These are phyloP conservation scores for Trichomonas tenax DNA, from an alignment of 208 protist species.

Conservation along the genomic window DNA sequence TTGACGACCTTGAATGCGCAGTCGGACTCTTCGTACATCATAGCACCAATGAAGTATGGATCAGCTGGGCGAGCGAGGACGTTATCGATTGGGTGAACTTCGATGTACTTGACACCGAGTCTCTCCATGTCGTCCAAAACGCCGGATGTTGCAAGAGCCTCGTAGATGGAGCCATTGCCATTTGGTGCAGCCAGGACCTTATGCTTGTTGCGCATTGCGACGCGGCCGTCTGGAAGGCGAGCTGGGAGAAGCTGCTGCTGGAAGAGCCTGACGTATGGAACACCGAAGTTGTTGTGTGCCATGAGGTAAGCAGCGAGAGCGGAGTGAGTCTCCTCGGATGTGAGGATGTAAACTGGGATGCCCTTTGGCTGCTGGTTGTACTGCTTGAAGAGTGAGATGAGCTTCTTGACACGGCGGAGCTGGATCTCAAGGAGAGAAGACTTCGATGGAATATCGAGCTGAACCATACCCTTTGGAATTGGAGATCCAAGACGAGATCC, in stretches of 20 bases:
- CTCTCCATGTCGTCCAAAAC: not conserved
- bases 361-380: not conserved
- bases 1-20: not conserved
- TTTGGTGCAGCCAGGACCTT: conserved; percentile 1
- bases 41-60: not conserved
- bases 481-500: not conserved
- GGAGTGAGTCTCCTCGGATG: not conserved
- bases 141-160: not conserved
- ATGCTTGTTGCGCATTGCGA: not conserved
- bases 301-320: not conserved
- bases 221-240: not conserved
- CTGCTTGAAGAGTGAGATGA: not conserved
- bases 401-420: not conserved
- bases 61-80: not conserved
- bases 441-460: not conserved
- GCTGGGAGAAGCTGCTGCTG: not conserved
- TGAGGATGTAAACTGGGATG: not conserved
- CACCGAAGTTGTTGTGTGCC: not conserved
- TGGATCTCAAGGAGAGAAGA: not conserved
- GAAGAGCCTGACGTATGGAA: not conserved
- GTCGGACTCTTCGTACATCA: not conserved
- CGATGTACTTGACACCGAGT: not conserved
- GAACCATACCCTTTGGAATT: not conserved
- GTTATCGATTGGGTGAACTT: not conserved
- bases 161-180: not conserved